These are phyloP conservation scores for Rhizomucor pusillus DNA, from an alignment of 371 early-diverging fungal genomes.

Conservation along the genomic window DNA sequence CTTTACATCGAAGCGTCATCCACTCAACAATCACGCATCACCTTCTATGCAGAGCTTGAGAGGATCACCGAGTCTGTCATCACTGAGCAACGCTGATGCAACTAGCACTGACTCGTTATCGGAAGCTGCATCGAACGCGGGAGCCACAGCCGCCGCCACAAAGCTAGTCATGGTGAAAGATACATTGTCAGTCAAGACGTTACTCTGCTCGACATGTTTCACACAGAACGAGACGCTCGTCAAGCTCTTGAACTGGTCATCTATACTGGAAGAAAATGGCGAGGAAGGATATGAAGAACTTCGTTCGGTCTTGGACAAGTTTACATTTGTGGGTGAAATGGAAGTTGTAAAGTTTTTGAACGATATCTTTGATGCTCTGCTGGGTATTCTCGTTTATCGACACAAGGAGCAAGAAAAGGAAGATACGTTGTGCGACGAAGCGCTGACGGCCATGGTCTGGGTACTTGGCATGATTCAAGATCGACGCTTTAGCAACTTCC, in stretches of 20 bases:
- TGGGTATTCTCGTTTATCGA: slow-evolving; percentile 54
- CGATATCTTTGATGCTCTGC: slow-evolving; percentile 63
- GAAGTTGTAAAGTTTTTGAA: slow-evolving; percentile 73
- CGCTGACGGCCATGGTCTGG: slow-evolving; percentile 56
- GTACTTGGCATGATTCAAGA: slow-evolving; percentile 63
- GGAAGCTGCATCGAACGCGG: not conserved
- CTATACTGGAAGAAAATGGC: slow-evolving; percentile 17
- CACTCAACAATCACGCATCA: slow-evolving; percentile 5
- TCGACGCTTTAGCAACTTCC: slow-evolving; percentile 64
- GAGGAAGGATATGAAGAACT: slow-evolving; percentile 36
- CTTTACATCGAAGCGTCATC: not conserved
- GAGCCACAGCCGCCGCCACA: slow-evolving; percentile 14
- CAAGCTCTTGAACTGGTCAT: slow-evolving; percentile 65
- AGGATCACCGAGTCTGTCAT: slow-evolving; percentile 13
- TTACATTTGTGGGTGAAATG: slow-evolving; percentile 63
- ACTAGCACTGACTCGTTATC: slow-evolving; percentile 5
- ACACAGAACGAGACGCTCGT: slow-evolving; percentile 66
- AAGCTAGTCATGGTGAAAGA: slow-evolving; percentile 51
- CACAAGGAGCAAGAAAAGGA: slow-evolving; percentile 20
- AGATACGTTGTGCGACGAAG: slow-evolving; percentile 40
- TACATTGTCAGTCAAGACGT: slow-evolving; percentile 48
- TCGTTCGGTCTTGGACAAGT: slow-evolving; percentile 54
- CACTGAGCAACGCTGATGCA: slow-evolving; percentile 6
- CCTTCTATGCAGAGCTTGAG: slow-evolving; percentile 9
- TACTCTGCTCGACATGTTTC: slow-evolving; percentile 63